Percentiles rank a stretch among this genome's conserved stretches.
These are phyloP conservation scores for Chrysophaeum taylorii DNA, from an alignment of 352 stramenopile genomes.

Conservation along the genomic window DNA sequence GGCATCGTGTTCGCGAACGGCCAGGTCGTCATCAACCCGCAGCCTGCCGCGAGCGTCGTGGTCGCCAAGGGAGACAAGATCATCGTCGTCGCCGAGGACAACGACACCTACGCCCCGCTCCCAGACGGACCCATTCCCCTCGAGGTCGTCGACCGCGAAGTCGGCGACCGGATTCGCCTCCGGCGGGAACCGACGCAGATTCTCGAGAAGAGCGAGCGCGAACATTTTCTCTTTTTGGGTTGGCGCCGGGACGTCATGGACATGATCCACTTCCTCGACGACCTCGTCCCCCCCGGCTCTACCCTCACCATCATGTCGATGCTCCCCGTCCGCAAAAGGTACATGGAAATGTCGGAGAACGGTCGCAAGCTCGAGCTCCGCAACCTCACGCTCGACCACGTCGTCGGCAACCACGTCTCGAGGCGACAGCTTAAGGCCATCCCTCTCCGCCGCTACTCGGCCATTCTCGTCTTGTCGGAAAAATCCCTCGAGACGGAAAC, in stretches of 20 bases:
- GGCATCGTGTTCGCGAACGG: slow-evolving; percentile 48
- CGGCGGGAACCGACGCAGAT: slow-evolving; percentile 27
- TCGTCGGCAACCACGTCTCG: slow-evolving; percentile 62
- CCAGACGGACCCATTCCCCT: slow-evolving; percentile 28
- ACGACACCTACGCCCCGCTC: slow-evolving; percentile 64
- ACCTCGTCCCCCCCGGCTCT: slow-evolving; percentile 46
- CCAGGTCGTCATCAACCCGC: slow-evolving; percentile 32
- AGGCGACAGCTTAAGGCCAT: slow-evolving; percentile 54
- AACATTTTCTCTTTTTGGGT: slow-evolving; percentile 67
- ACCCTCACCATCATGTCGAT: slow-evolving; percentile 57
- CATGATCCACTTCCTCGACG: slow-evolving; percentile 67
- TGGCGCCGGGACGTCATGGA: slow-evolving; percentile 74
- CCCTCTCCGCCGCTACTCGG: slow-evolving; percentile 56
- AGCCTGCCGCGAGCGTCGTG: slow-evolving; percentile 44
- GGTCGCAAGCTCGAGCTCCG: slow-evolving; percentile 40
- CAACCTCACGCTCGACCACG: slow-evolving; percentile 54
- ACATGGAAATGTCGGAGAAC: no score
- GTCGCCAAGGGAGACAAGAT: slow-evolving; percentile 61
- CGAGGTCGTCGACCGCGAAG: slow-evolving; percentile 9
- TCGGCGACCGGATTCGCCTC: no score
- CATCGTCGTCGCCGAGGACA: slow-evolving; percentile 66
- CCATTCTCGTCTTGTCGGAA: slow-evolving; percentile 64
- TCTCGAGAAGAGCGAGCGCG: slow-evolving; percentile 29
- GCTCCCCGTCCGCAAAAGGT: slow-evolving; percentile 46
- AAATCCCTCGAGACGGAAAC: slow-evolving; percentile 28